phyloP scores from a whole-genome alignment of 148 eudicot genomes.

The Fallopia convolvulus region DNA sequence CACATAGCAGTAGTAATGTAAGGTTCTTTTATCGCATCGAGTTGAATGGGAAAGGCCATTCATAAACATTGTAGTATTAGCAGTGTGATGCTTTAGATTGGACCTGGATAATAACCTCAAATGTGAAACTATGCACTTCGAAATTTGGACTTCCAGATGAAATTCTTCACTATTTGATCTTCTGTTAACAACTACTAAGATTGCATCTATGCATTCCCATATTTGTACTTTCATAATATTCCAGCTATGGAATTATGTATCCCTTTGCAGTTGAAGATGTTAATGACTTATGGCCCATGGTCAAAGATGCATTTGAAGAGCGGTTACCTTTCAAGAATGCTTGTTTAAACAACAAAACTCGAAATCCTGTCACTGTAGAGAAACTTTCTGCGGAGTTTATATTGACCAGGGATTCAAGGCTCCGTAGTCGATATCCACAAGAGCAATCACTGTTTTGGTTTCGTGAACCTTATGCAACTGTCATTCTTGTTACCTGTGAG shows the following conservation, averaged over 20 bases:
- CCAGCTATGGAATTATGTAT: not conserved
- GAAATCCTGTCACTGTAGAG: conserved; percentile 78
- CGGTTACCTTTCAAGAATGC: conserved; percentile 76
- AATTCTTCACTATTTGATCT: not conserved
- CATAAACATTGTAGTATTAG: not conserved
- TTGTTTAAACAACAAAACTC: conserved; percentile 79
- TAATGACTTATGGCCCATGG: conserved; percentile 87
- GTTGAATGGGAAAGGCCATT: not conserved
- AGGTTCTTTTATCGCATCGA: not conserved
- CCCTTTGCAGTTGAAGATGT: conserved; percentile 85
- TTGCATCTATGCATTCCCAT: conserved; percentile 1
- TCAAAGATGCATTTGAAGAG: conserved; percentile 71
- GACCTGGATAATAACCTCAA: not conserved
- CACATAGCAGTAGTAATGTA: not conserved
- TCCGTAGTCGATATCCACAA: conserved; percentile 93
- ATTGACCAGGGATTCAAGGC: conserved; percentile 89
- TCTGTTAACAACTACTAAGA: not conserved
- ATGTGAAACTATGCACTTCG: not conserved
- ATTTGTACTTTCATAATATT: not conserved
- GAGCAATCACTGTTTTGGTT: conserved; percentile 89
- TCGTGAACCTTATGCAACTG: conserved; percentile 93
- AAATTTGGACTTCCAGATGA: not conserved
- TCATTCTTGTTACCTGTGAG: conserved; percentile 96
- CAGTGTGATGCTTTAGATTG: not conserved
- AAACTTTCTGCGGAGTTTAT: conserved; percentile 75